Percentiles rank a stretch among this genome's conserved stretches.
These are phyloP conservation scores for Sergeia podlipaevii DNA, from an alignment of 208 protist genomes.

Conservation along the genomic window DNA sequence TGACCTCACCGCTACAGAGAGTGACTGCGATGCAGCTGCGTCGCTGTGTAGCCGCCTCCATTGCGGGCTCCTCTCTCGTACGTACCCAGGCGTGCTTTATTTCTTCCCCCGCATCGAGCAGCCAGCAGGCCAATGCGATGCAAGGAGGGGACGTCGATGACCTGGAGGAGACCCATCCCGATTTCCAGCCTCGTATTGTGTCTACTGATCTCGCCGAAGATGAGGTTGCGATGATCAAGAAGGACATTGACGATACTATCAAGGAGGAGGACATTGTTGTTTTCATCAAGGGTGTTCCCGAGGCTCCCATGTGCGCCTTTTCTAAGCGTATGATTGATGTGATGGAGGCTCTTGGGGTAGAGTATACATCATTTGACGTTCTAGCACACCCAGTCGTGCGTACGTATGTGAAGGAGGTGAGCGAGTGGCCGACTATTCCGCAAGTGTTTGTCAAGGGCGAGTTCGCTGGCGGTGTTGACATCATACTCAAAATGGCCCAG, in stretches of 20 bases:
- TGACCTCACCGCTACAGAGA: too few species aligned
- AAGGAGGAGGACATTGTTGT: constrained; percentile 88
- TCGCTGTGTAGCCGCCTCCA: too few species aligned
- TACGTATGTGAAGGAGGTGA: constrained; percentile 93
- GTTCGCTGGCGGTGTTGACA: constrained; percentile 94
- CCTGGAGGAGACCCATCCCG: constrained; percentile 76
- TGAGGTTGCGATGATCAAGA: constrained; percentile 83
- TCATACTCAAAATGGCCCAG: constrained; percentile 91
- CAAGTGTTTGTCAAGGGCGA: constrained; percentile 96
- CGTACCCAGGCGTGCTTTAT: too few species aligned
- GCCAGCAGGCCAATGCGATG: neutral
- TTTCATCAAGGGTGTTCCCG: constrained; percentile 97
- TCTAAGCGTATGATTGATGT: constrained; percentile 91
- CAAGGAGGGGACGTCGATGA: constrained; percentile 58
- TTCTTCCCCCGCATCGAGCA: too few species aligned
- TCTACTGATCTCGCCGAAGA: constrained; percentile 63
- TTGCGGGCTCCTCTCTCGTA: too few species aligned
- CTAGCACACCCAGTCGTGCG: constrained; percentile 90
- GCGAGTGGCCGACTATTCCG: constrained; percentile 96
- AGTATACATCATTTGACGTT: constrained; percentile 94
- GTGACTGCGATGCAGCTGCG: too few species aligned
- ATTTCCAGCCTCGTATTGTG: constrained; percentile 81
- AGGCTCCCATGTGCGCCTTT: constrained; percentile 96
- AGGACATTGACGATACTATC: constrained; percentile 88
- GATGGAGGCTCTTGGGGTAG: constrained; percentile 87